A percentile compares a stretch with the other conserved stretches of the same genome.
Conservation (phyloP, 805 yeast genomes). For the Blastobotrys muscicola region DNA sequence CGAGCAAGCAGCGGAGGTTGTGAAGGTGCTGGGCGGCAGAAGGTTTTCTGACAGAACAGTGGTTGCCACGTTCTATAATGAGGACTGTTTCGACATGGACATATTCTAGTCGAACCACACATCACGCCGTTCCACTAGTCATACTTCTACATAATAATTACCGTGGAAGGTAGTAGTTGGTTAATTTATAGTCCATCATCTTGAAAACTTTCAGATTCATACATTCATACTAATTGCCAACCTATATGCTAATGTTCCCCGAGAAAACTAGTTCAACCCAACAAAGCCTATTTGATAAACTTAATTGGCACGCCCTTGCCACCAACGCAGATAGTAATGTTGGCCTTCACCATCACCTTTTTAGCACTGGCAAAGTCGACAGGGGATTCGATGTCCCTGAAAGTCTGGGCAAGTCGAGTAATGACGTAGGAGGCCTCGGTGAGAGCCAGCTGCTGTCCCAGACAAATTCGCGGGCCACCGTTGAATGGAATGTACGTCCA, state of each 20-base stretch:
- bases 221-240: neutral
- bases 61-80: slow-evolving; percentile 52
- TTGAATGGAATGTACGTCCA: slow-evolving; percentile 46
- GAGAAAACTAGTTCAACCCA: too few relatives aligned
- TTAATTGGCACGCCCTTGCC: too few relatives aligned
- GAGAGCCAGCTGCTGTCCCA: slow-evolving; percentile 48
- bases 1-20: slow-evolving; percentile 46
- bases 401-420: slow-evolving; percentile 30
- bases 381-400: slow-evolving; percentile 15
- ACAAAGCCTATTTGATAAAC: too few relatives aligned
- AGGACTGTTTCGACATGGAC: slow-evolving; percentile 35
- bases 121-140: too few relatives aligned
- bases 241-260: too few relatives aligned
- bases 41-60: slow-evolving; percentile 60
- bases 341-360: too few relatives aligned
- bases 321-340: too few relatives aligned
- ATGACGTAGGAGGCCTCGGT: slow-evolving; percentile 41
- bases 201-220: too few relatives aligned
- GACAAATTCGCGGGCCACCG: slow-evolving; percentile 48
- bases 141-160: too few relatives aligned
- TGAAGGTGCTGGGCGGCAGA: slow-evolving; percentile 51
- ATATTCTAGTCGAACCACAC: slow-evolving; percentile 12
- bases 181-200: too few relatives aligned
- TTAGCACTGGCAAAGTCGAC: too few relatives aligned
- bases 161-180: too few relatives aligned